Base-by-base conservation (phyloP, 2,329 filamentous ascomycete genomes). In the Pseudogymnoascus sp. region DNA sequence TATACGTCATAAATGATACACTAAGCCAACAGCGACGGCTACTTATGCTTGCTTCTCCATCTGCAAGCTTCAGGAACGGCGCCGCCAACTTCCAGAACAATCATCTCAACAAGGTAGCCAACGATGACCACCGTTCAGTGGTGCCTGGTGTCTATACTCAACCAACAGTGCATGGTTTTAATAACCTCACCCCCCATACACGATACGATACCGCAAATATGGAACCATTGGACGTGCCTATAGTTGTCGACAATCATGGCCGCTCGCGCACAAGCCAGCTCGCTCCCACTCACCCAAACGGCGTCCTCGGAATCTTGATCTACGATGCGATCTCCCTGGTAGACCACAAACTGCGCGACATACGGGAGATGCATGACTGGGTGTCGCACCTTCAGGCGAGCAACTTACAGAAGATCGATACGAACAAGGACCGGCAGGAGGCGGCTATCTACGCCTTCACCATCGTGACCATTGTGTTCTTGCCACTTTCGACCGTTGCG, bases 391-490 rank as follows among this genome's bases (percentile, higher is more conserved):
- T 66, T n/a, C 63, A 57, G 26, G 59, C 61, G 5, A 65, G 63
- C 61, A 66, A 66, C 34, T 61, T 65, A 9, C 63, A 63, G 30
- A 63, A 62, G 21, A 68, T 67, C 9, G 66, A 67, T n/a, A 62
- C 61, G 3, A 68, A 67, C 28, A 68, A 68, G 61, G 67, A 68
- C 26, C 59, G 64, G 2, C 67, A 68, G 61, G 67, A 68, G 62
- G 62, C 63, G 39, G 69, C 69, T 2, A 68, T 72, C 13, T 65
- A 67, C 34, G 64, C 65, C 13, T 71, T 73, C 62, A 72, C 71
- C 3, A 69, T 71, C 19, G 68, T 72, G 5, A 72, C 70, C 2
- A 67, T 71, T 10, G 65, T 72, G 5, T 73, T 73, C 41, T 62
- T 72, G 7, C 71, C 70, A 6, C 61, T 72, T 3, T 62, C 63